A percentile compares a stretch with the other conserved stretches of the same genome.
These are phyloP conservation scores for Pseudogymnoascus sp. DNA, from an alignment of 2,329 filamentous ascomycete genomes.

Conservation along the genomic window DNA sequence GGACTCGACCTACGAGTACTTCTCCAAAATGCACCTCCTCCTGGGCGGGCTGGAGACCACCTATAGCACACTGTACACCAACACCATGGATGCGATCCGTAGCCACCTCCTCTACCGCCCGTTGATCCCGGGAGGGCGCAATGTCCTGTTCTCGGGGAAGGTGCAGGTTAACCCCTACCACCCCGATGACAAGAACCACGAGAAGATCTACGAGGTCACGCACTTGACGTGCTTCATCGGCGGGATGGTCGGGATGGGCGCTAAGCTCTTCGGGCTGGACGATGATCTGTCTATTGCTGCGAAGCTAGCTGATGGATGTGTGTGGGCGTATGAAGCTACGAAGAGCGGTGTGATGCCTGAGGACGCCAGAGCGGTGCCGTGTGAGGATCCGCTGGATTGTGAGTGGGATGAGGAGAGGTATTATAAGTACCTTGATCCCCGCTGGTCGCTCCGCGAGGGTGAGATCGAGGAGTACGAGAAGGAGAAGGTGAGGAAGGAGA, in stretches of 20 bases:
- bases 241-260: conserved; percentile 63
- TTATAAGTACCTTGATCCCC: conserved; percentile 30
- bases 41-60: conserved; percentile 68
- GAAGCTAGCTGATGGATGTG: conserved; percentile 60
- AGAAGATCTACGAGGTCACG: conserved; percentile 36
- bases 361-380: conserved; percentile 43
- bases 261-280: conserved; percentile 53
- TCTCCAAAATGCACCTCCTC: conserved; percentile 65
- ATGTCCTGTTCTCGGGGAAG: conserved; percentile 64
- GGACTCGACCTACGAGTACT: conserved; percentile 68
- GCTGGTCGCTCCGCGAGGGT: conserved; percentile 37
- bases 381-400: conserved; percentile 29
- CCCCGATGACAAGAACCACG: conserved; percentile 36
- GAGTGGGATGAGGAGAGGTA: conserved; percentile 30
- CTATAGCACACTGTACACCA: conserved; percentile 67
- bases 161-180: conserved; percentile 24
- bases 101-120: conserved; percentile 72
- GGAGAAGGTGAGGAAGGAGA: conserved; percentile 36
- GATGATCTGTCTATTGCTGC: conserved; percentile 56
- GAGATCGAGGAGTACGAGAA: conserved; percentile 38
- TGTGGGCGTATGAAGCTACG: conserved; percentile 61
- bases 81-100: conserved; percentile 60
- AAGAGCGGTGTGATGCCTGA: conserved; percentile 63
- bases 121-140: conserved; percentile 59
- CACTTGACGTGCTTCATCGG: conserved; percentile 65